Conservation (phyloP, 768 basidiomycete species). For the Gautieria morchelliformis region DNA sequence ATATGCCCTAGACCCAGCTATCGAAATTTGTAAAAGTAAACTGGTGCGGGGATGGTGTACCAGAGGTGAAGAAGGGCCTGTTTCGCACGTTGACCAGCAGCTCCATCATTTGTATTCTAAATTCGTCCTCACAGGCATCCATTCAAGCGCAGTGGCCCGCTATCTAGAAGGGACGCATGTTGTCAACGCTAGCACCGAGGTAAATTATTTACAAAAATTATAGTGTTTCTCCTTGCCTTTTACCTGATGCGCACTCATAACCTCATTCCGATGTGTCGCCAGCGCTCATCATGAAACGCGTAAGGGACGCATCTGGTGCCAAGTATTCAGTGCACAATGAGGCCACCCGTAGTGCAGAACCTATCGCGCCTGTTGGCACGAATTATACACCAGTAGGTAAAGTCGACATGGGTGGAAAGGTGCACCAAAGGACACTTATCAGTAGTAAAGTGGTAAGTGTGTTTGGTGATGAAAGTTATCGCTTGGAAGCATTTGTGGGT, state of each 20-base stretch:
- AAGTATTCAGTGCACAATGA: slow-evolving; percentile 84
- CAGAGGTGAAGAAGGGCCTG: slow-evolving; percentile 83
- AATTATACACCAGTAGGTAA: slow-evolving; percentile 68
- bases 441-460: slow-evolving; percentile 11
- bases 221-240: slow-evolving; percentile 13
- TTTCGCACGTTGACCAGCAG: slow-evolving; percentile 38
- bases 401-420: slow-evolving; percentile 42
- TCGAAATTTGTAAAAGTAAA: slow-evolving; percentile 92
- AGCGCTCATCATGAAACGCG: slow-evolving; percentile 68
- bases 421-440: slow-evolving; percentile 14
- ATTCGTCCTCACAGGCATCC: slow-evolving; percentile 40
- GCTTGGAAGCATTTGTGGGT: too few species aligned
- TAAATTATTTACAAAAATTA: too few species aligned
- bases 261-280: slow-evolving; percentile 58
- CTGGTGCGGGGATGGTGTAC: slow-evolving; percentile 97
- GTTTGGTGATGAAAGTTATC: neutral
- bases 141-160: slow-evolving; percentile 68
- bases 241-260: neutral
- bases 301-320: slow-evolving; percentile 85
- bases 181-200: slow-evolving; percentile 80
- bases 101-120: neutral
- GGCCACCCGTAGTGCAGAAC: slow-evolving; percentile 58
- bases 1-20: slow-evolving; percentile 51
- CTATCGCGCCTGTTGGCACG: slow-evolving; percentile 75
- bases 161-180: slow-evolving; percentile 81